Percentiles rank a stretch among this genome's conserved stretches.
These are phyloP conservation scores for Kregervanrija delftensis DNA, from an alignment of 805 yeast species.

Conservation along the genomic window DNA sequence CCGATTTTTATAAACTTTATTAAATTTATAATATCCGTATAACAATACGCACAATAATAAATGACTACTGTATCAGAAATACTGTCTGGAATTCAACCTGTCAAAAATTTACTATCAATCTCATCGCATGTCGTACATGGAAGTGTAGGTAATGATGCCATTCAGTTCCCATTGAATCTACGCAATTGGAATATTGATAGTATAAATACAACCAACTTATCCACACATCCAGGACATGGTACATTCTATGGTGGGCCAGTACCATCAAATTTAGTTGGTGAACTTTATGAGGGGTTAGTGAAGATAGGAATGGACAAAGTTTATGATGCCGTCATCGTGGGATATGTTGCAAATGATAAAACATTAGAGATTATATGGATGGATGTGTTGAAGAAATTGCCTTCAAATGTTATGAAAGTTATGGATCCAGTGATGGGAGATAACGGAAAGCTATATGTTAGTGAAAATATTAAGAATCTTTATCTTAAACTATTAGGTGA, in stretches of 20 bases:
- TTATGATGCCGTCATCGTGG: constrained; percentile 69
- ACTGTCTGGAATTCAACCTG: constrained; percentile 1
- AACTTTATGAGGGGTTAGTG: constrained; percentile 49
- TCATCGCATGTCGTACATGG: constrained; percentile 96
- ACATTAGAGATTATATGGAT: constrained; percentile 41
- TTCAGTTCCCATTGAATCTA: constrained; percentile 81
- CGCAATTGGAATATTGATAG: constrained; percentile 92
- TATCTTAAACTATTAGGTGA: constrained; percentile 43
- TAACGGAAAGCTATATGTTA: constrained; percentile 75
- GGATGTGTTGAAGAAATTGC: constrained; percentile 20
- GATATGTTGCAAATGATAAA: constrained; percentile 65
- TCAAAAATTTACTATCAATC: constrained; percentile 40
- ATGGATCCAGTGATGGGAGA: constrained; percentile 94
- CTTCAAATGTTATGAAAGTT: constrained; percentile 43
- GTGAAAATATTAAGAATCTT: constrained; percentile 43
- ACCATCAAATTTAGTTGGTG: constrained; percentile 37
- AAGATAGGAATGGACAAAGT: constrained; percentile 32
- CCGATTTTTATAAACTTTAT: neutral
- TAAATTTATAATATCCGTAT: too few species aligned
- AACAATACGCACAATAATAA: too few species aligned
- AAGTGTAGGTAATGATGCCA: constrained; percentile 88
- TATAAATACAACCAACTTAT: constrained; percentile 79
- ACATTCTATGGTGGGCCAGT: constrained; percentile 52
- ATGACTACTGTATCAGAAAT: neutral
- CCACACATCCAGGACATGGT: constrained; percentile 91